Conservation (phyloP, 306 rosid species). For the Trifolium subterraneum region DNA sequence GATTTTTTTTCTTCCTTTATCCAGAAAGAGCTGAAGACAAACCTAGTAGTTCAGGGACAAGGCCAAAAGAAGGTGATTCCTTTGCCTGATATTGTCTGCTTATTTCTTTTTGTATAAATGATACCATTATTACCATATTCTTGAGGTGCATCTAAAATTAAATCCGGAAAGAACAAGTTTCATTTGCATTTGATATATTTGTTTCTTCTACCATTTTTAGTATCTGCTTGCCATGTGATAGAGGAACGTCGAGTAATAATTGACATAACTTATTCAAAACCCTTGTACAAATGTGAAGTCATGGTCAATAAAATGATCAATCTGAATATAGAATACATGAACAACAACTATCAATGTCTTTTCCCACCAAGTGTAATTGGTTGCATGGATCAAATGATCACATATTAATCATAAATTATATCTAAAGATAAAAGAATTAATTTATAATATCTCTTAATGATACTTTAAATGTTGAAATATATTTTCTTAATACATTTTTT, state of each 20-base stretch:
- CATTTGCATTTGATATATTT: slow-evolving; percentile 6
- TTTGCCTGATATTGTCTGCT: slow-evolving; percentile 23
- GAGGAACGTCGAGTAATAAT: slow-evolving; percentile 12
- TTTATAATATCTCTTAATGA: slow-evolving; percentile 2
- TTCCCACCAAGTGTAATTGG: background rate
- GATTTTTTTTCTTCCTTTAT: slow-evolving; percentile 16
- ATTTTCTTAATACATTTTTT: background rate
- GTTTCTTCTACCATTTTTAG: slow-evolving; percentile 6
- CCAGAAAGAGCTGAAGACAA: slow-evolving; percentile 55
- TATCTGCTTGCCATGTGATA: slow-evolving; percentile 17
- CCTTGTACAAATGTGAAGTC: background rate
- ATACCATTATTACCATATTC: slow-evolving; percentile 13
- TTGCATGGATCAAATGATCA: background rate
- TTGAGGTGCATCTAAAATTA: slow-evolving; percentile 12
- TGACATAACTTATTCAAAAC: background rate
- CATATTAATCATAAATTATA: background rate
- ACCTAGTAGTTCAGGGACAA: slow-evolving; percentile 71
- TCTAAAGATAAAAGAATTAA: background rate
- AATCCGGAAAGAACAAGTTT: slow-evolving; percentile 10
- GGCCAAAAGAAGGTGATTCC: slow-evolving; percentile 88
- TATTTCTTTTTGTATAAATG: slow-evolving; percentile 17
- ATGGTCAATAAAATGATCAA: slow-evolving; percentile 25
- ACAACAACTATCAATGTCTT: background rate
- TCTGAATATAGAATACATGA: background rate
- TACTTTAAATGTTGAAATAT: slow-evolving; percentile 2